These are phyloP conservation scores for Microthlaspi erraticum DNA, from an alignment of 345 rosid genomes.

Conservation along the genomic window DNA sequence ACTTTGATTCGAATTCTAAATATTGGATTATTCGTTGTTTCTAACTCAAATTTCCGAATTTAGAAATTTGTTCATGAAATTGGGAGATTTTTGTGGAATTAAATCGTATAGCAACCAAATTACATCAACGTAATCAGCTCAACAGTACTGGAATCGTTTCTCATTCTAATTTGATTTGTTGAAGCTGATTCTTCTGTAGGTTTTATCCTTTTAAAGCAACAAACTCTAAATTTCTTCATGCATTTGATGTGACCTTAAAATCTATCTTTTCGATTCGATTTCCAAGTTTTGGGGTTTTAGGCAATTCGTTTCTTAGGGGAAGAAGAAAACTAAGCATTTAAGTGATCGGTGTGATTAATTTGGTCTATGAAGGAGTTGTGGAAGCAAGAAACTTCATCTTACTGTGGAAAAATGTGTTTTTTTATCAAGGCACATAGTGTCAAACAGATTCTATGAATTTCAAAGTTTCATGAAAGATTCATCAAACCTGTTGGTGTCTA, in stretches of 20 bases:
- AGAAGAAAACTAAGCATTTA: constrained; percentile 3
- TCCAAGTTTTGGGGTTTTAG: neutral
- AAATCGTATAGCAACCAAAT: neutral
- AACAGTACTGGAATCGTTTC: neutral
- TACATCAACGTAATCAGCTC: neutral
- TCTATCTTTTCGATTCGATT: constrained; percentile 6
- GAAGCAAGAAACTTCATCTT: neutral
- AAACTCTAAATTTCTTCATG: neutral
- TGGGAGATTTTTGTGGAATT: neutral
- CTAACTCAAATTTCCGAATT: neutral
- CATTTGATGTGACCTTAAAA: neutral
- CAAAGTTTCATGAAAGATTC: neutral
- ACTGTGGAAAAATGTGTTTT: neutral
- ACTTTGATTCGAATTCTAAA: no score
- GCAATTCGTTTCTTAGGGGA: neutral
- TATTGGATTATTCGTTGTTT: no score
- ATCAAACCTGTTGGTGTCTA: neutral
- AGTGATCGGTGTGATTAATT: neutral
- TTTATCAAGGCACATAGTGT: neutral
- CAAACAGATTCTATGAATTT: neutral
- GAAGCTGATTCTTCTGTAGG: neutral
- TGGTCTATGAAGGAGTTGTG: neutral
- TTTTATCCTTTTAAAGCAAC: neutral
- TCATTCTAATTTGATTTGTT: neutral
- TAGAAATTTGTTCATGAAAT: neutral